Percentiles rank a stretch among this genome's conserved stretches.
phyloP scores from a whole-genome alignment of 257 asterid genomes.

The Ilex asprella region DNA sequence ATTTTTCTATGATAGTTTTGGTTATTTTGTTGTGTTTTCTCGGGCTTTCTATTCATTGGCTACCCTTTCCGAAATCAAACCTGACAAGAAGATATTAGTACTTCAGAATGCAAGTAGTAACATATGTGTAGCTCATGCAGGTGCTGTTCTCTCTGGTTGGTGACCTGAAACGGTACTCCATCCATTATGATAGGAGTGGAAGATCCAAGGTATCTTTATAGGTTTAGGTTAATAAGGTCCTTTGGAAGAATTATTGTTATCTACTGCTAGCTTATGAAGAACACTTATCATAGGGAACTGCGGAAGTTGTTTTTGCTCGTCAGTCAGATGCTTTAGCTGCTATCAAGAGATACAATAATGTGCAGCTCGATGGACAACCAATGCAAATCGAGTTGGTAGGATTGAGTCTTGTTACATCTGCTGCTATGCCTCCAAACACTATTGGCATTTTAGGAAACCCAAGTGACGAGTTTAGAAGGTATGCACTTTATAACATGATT shows the following conservation, averaged over 20 bases:
- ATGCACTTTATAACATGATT: conserved; percentile 9
- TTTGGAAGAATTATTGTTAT: conserved; percentile 2
- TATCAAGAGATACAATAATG: conserved; percentile 44
- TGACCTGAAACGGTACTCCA: conserved; percentile 27
- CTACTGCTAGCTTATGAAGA: background rate
- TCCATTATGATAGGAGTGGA: conserved; percentile 48
- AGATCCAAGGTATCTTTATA: conserved; percentile 33
- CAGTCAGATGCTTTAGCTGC: conserved; percentile 60
- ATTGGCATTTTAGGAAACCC: conserved; percentile 12
- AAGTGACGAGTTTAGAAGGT: conserved; percentile 36
- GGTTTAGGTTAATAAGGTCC: background rate
- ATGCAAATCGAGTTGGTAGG: conserved; percentile 63
- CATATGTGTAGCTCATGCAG: conserved; percentile 18
- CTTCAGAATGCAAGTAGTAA: background rate
- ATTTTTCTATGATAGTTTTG: no score
- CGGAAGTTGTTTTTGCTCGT: conserved; percentile 47
- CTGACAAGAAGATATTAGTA: no score
- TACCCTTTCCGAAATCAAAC: no score
- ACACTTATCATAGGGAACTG: conserved; percentile 38
- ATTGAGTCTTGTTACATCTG: conserved; percentile 23
- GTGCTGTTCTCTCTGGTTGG: conserved; percentile 44
- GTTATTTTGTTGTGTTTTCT: no score
- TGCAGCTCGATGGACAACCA: conserved; percentile 69
- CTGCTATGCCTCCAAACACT: conserved; percentile 19
- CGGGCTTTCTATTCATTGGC: no score